Conservation (phyloP, 2,329 filamentous ascomycete species). For the Sordariomycetes sp. region DNA sequence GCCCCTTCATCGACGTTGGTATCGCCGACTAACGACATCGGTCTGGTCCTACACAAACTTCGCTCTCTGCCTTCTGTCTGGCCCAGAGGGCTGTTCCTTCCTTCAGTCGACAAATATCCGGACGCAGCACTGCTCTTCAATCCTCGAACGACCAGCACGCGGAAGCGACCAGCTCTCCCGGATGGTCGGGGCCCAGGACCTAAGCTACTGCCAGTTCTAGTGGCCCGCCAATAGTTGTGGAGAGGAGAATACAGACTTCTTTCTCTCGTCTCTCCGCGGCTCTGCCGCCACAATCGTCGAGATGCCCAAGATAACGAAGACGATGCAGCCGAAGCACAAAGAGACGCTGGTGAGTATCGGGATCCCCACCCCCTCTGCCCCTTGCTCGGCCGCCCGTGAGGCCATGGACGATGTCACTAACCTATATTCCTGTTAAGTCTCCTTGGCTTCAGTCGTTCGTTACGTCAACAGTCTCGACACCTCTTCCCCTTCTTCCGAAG, state of each 20-base stretch:
- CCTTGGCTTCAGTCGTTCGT: slow-evolving; percentile 78
- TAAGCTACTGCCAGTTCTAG: slow-evolving; percentile 26
- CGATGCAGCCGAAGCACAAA: slow-evolving; percentile 52
- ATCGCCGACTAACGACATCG: not conserved
- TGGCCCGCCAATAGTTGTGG: slow-evolving; percentile 32
- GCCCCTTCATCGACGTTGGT: not conserved
- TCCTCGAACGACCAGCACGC: not conserved
- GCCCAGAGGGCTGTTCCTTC: not conserved
- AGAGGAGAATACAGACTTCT: slow-evolving; percentile 38
- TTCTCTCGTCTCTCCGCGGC: slow-evolving; percentile 26
- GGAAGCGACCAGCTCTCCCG: not conserved
- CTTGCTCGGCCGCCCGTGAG: not conserved
- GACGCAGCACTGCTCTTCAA: not conserved
- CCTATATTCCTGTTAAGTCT: slow-evolving; percentile 42
- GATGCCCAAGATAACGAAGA: slow-evolving; percentile 58
- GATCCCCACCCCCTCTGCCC: not conserved
- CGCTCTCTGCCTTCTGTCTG: not conserved
- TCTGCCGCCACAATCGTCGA: slow-evolving; percentile 41
- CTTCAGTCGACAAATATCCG: not conserved
- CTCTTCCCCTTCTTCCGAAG: slow-evolving; percentile 64
- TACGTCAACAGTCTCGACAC: slow-evolving; percentile 49
- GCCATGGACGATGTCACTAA: not conserved
- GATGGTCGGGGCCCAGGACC: not conserved
- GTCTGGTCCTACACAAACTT: not conserved
- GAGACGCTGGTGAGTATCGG: slow-evolving; percentile 45